Evolutionary conservation across 2,329 filamentous ascomycete species (phyloP).

Genomic region (Claviceps monticola): DNA sequence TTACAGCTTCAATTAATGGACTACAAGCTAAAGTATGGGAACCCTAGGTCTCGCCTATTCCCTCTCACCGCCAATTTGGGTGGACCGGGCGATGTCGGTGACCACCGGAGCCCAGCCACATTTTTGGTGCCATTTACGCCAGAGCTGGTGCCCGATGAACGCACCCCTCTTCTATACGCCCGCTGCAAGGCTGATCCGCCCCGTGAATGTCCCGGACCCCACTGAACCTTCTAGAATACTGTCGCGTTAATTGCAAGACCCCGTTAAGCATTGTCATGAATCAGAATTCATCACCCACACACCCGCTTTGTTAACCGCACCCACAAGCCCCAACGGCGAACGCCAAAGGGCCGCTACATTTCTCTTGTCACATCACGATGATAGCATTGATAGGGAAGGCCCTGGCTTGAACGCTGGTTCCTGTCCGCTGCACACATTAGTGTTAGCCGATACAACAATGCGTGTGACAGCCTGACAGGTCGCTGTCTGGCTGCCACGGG

Average conservation of each 20-base stretch:
- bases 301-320: conserved; percentile 1
- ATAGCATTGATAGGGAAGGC: background rate
- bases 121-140: no score
- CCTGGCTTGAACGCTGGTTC: background rate
- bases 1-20: no score
- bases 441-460: conserved; percentile 5
- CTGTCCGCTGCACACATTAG: background rate
- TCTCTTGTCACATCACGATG: conserved; percentile 1
- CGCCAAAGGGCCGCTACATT: background rate
- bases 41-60: no score
- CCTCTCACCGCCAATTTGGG: no score
- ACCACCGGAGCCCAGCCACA: no score
- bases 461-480: background rate
- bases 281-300: background rate
- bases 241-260: conserved; percentile 21
- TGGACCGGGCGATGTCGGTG: no score
- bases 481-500: background rate
- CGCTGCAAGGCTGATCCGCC: no score
- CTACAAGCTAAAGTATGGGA: no score
- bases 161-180: no score
- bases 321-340: background rate
- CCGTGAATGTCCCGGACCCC: conserved; percentile 15
- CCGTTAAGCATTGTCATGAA: conserved; percentile 8
- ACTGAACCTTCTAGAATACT: conserved; percentile 33
- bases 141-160: no score